Conservation (phyloP, 495 filamentous ascomycete genomes). For the Cercophora newfieldiana region DNA sequence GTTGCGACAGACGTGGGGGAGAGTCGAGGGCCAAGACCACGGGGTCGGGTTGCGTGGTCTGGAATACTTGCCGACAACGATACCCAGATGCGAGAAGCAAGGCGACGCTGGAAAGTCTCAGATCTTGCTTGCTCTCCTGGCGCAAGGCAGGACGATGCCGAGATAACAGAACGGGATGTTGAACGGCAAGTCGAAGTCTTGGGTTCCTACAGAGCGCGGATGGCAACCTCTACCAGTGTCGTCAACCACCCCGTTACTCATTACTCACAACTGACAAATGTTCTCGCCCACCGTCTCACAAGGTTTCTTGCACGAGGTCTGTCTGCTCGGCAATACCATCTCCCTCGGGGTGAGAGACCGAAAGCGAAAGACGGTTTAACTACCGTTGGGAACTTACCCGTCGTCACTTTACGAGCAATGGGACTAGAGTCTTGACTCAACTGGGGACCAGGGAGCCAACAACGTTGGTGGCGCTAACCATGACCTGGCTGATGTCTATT, state of each 20-base stretch:
- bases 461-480: neutral
- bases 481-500: conserved; percentile 4
- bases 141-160: neutral
- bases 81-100: neutral
- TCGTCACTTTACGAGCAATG: too few species aligned
- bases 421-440: too few species aligned
- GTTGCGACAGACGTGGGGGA: too few species aligned
- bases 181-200: neutral
- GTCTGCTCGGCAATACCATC: neutral
- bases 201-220: neutral
- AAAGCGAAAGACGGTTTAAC: neutral
- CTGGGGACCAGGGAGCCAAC: neutral
- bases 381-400: too few species aligned
- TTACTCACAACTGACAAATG: neutral
- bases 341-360: neutral
- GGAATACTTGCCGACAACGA: neutral
- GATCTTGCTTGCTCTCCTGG: neutral
- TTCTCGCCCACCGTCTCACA: neutral
- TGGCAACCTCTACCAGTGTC: neutral
- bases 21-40: too few species aligned
- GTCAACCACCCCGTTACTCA: too few species aligned
- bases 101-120: neutral
- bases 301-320: neutral
- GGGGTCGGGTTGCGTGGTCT: neutral
- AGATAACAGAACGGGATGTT: too few species aligned